These are phyloP conservation scores for Eurotiales sp. DNA, from an alignment of 2,329 filamentous ascomycete species.

Conservation along the genomic window DNA sequence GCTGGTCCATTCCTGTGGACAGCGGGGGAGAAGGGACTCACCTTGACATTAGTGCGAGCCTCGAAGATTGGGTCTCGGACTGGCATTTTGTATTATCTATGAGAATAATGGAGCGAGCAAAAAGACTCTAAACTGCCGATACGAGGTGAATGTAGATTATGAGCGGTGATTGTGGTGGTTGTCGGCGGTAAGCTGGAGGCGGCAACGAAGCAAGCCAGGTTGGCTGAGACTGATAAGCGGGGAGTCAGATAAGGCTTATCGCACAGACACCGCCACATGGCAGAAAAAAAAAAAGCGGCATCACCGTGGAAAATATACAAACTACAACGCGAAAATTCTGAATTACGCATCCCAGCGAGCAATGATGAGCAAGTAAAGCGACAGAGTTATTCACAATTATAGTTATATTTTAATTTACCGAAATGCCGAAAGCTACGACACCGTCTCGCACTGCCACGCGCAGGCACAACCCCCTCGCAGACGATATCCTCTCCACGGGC, in stretches of 20 bases:
- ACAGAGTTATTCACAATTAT: neutral
- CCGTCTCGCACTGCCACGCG: conserved; percentile 55
- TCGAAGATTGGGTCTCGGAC: conserved; percentile 41
- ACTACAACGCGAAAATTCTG: neutral
- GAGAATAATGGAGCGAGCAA: too few relatives aligned
- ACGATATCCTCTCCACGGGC: conserved; percentile 72
- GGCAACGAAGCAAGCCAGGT: too few relatives aligned
- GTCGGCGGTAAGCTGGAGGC: conserved; percentile 19
- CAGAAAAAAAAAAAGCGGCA: conserved; percentile 33
- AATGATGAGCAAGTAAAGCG: neutral
- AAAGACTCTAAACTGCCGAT: too few relatives aligned
- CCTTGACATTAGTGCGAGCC: conserved; percentile 41
- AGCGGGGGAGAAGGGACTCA: conserved; percentile 13
- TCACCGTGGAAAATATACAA: conserved; percentile 9
- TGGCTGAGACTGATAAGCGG: too few relatives aligned
- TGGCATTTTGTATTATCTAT: conserved; percentile 29
- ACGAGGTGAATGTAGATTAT: too few relatives aligned
- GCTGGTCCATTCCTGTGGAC: neutral
- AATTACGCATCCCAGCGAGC: conserved; percentile 19
- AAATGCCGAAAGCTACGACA: conserved; percentile 76
- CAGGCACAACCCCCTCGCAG: conserved; percentile 85
- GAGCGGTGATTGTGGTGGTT: too few relatives aligned
- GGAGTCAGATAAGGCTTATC: conserved; percentile 13
- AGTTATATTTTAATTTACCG: conserved; percentile 10
- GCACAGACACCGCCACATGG: conserved; percentile 23